Evolutionary conservation across 148 eudicot genomes (phyloP), one percentile per base, ranked within the genome.

Genomic region (Chenopodium quinoa): DNA sequence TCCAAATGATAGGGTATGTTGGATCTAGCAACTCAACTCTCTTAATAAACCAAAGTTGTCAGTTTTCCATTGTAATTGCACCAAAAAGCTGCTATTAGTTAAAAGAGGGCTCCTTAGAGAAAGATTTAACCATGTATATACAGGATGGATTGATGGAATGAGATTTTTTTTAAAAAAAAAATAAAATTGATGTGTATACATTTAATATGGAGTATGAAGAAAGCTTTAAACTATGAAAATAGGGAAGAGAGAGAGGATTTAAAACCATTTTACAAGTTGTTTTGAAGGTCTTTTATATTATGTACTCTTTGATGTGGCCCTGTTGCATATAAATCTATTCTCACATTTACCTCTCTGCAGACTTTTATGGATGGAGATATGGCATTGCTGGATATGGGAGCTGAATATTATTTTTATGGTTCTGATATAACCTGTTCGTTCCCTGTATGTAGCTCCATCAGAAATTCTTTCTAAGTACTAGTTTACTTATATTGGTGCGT

Each of bases 301-400:
- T 67, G 22, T 34, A 5, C 71, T 19, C 19, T 75, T 22, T 29
- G 9, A 19, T 50, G 3, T 34, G 44, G 20, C n/a, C 22, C 29
- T 32, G 40, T 58, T 73, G n/a, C 47, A 29, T 1, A 58, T 80
- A 19, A 0, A 71, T 63, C 22, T 84, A 73, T 47, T 79, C 9
- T 44, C 60, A 22, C 17, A 27, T 60, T 12, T 56, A 44, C 23
- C 58, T 40, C 32, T 75, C 11, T 82, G 86, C 91, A 95, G 99
- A 91, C 84, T 3, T 88, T 93, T 73, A 79, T 80, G 64, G 94
- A 95, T 84, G 97, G 97, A 70, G 97, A 95, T 88, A 91, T 93
- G 91, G 97, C 97, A 77, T 86, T 95, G 83, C 85, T 95, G 23
- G 99, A 95, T 86, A 95, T 95, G 99, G 98, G 99, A 86, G 99